Base-by-base conservation (phyloP, 1,284 basidiomycete genomes). In the Hemileia vastatrix region DNA sequence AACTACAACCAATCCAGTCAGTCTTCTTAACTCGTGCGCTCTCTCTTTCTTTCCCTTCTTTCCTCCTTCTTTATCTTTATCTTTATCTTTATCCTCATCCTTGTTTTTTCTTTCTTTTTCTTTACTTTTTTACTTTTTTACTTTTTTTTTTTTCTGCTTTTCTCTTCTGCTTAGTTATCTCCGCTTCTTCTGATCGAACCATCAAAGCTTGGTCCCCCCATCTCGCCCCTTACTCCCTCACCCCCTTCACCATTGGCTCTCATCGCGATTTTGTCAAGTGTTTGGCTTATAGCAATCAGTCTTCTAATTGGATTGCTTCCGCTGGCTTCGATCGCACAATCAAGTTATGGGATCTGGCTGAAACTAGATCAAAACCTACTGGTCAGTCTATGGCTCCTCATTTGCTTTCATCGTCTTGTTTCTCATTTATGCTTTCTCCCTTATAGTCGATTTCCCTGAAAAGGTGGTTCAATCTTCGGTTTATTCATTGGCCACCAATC, bases 161-260 rank as follows among this genome's bases (percentile, higher is more conserved):
- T 18, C 32, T 32, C 24, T 8, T 63, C 6, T 13, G 32, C 15
- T 11, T 67, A 86, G 88, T 96, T 55, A 82, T 96, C 49, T 92
- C 94, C 50, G 94, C 89, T 0, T 97, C 94, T 0, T 95, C 93
- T 2, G 94, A 98, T 75, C 90, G 92, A 6, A 91, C 91, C 13
- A 81, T 99, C 68, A 90, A 93, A 72, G 85, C 90, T 0, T 98
- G 95, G 94, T 86, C 83, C 59, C 93, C 94, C 0, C 91, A 97
- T 73, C 79, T 83, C 1, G 70, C 78, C 71, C 76, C 70, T 57
- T 71, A 65, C 49, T 84, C 84, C 65, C 84, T 87, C 4, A 76
- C 79, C 0, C 80, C 82, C 0, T 79, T 81, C 0, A 81, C 84
- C 2, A 80, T 98, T 47, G 94, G 94, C n/a, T 83, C 83, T 1